Base-by-base conservation (phyloP, 345 rosid genomes). In the Murraya paniculata region DNA sequence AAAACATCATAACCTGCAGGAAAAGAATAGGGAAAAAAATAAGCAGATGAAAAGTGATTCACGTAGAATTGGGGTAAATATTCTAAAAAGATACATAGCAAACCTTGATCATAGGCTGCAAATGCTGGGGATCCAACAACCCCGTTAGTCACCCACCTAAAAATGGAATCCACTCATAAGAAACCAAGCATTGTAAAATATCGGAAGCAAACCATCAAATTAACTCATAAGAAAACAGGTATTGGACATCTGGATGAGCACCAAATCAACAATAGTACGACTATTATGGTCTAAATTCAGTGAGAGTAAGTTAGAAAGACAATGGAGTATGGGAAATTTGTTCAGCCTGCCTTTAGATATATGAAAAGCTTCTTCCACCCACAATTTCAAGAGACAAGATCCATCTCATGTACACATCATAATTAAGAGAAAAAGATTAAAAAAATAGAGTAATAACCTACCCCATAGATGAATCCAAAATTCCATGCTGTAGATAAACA, bases 71-170 rank as follows among this genome's bases (percentile, higher is more conserved):
- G 77, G 53, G 68, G 72, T 48, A 79, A 72, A 39, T 57, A 56
- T 56, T n/a, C 60, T 71, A 66, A 62, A 77, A 60, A 10, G 28
- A 77, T 36, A 35, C 31, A 19, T 73, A 64, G 80, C 82, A 70
- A 73, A 96, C 99, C 99, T 87, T 96, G 97, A 88, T 96, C 98
- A 87, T 89, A 96, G 36, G 98, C 99, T 70, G 98, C 99, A 84
- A 94, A 96, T 77, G 99, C 98, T 19, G 99, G 99, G 83, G 97
- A 94, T 65, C 99, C 98, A 81, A 96, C 98, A 78, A 96, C 83
- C 33, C 98, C 99, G 86, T 94, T 93, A 69, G 97, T 90, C 60
- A 96, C 97, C 99, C 98, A 95, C 68, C 98, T 96, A 69, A 71
- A 22, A 55, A 55, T 14, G 59, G 31, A 74, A 81, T 50, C 55